Percentiles rank a stretch among this genome's conserved stretches.
Evolutionary conservation across 2,329 filamentous ascomycete genomes (phyloP).

Genomic region (Pseudogymnoascus destructans): DNA sequence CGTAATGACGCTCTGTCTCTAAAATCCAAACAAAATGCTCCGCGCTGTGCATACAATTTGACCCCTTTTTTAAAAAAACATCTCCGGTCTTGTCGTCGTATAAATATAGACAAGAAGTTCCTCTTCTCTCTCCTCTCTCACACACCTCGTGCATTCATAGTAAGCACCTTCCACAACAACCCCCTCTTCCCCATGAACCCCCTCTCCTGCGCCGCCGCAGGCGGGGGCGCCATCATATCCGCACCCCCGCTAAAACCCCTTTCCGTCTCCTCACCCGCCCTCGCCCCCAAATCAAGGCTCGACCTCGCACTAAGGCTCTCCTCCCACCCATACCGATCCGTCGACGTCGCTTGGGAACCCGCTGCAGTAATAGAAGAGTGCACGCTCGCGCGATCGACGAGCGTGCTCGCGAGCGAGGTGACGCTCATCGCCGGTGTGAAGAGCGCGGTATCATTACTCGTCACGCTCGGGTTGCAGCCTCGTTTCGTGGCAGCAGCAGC

Average conservation of each 20-base stretch:
- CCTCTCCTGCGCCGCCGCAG: background rate
- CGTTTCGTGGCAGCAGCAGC: background rate
- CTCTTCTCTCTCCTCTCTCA: background rate
- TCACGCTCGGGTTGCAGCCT: background rate
- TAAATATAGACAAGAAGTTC: background rate
- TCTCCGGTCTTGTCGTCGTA: background rate
- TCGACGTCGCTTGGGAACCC: background rate
- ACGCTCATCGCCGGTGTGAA: background rate
- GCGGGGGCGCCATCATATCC: background rate
- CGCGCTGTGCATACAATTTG: background rate
- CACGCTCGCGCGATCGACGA: background rate
- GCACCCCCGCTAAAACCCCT: background rate
- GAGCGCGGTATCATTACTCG: background rate
- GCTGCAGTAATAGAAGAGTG: background rate
- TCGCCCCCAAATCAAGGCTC: background rate
- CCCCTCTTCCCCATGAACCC: background rate
- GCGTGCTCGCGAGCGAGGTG: background rate
- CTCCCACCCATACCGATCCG: conserved; percentile 5
- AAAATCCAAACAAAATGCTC: background rate
- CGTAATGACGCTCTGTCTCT: background rate
- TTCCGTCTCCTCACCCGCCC: background rate
- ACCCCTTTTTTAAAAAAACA: background rate
- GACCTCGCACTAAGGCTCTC: background rate
- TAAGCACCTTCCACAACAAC: background rate
- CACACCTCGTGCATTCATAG: background rate